Evolutionary conservation across 176 grass and related monocot genomes (phyloP).

Genomic region (Pharus latifolius): DNA sequence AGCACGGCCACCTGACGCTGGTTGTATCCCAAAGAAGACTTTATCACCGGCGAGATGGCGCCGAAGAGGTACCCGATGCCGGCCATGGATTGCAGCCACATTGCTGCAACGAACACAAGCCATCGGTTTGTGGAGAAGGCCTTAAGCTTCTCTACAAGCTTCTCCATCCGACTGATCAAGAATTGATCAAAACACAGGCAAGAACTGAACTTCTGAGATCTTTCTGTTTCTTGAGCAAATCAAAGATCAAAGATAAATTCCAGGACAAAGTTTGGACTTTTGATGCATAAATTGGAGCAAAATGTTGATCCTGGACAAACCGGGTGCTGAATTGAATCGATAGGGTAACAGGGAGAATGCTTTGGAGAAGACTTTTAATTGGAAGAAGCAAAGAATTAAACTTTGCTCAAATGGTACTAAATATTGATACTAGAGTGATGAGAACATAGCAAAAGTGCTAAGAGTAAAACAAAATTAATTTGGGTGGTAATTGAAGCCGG

Average conservation of each 20-base stretch:
- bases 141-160: constrained; percentile 13
- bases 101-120: constrained; percentile 80
- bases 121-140: constrained; percentile 71
- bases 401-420: constrained; percentile 10
- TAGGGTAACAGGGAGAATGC: not conserved
- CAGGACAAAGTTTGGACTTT: constrained; percentile 11
- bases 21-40: constrained; percentile 76
- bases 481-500: no score
- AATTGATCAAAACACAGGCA: not conserved
- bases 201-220: not conserved
- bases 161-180: constrained; percentile 30
- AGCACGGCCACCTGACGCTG: constrained; percentile 75
- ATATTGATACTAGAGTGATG: not conserved
- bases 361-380: not conserved
- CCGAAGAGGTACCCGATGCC: constrained; percentile 91
- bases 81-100: constrained; percentile 92
- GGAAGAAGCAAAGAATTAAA: constrained; percentile 9
- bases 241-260: not conserved
- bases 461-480: no score
- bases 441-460: not conserved
- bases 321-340: not conserved
- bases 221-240: not conserved
- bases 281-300: not conserved
- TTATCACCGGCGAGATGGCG: constrained; percentile 70
- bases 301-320: not conserved